Evolutionary conservation across 2,329 filamentous ascomycete species (phyloP).

Genomic region (Cercospora brassicicola): DNA sequence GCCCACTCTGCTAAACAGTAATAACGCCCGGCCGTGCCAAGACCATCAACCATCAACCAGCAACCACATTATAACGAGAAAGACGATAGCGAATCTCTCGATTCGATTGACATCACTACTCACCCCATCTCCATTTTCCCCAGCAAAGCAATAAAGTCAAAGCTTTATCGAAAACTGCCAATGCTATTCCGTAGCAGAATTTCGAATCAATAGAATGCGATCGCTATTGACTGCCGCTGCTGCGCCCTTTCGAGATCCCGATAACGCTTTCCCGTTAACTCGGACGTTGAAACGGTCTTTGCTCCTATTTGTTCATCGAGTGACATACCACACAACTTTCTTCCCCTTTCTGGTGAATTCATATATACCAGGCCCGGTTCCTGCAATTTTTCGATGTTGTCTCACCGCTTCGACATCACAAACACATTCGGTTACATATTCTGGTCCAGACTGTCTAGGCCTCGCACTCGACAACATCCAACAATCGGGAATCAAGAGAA

Average conservation of each 20-base stretch:
- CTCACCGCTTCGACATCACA: background rate
- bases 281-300: background rate
- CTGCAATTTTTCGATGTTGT: background rate
- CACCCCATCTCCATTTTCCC: background rate
- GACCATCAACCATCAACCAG: background rate
- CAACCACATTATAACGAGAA: background rate
- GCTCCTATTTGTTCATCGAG: background rate
- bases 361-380: background rate
- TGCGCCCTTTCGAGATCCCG: background rate
- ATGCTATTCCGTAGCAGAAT: background rate
- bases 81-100: background rate
- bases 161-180: background rate
- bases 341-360: background rate
- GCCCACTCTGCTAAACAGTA: background rate
- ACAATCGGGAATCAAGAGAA: background rate
- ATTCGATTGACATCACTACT: background rate
- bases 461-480: background rate
- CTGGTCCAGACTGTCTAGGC: background rate
- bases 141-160: background rate
- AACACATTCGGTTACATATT: background rate
- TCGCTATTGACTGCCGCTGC: background rate
- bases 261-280: background rate
- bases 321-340: background rate
- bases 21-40: background rate
- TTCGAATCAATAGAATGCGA: background rate